phyloP scores from a whole-genome alignment of 2,329 filamentous ascomycete species.

The Fusarium protoensiforme region DNA sequence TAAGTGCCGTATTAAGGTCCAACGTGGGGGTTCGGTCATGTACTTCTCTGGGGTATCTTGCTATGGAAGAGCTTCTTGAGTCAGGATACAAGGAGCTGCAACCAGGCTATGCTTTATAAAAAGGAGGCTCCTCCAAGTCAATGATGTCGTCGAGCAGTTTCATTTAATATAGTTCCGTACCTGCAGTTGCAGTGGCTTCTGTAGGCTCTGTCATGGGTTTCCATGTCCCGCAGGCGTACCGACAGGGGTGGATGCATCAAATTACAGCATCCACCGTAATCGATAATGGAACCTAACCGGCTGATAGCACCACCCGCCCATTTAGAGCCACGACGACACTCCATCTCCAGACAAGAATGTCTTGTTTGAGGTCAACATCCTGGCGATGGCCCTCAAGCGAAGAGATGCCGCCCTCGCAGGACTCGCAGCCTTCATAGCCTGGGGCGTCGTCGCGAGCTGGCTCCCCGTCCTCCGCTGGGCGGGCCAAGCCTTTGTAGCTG shows the following conservation, averaged over 20 bases:
- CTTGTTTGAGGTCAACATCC: slow-evolving; percentile 42
- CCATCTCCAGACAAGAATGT: slow-evolving; percentile 46
- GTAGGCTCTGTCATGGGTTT: slow-evolving; percentile 27
- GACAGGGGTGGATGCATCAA: slow-evolving; percentile 36
- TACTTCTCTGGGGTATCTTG: not conserved
- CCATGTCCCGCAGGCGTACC: slow-evolving; percentile 20
- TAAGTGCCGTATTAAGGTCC: not conserved
- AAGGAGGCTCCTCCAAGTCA: not conserved
- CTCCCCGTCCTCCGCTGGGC: slow-evolving; percentile 85
- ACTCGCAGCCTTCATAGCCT: slow-evolving; percentile 81
- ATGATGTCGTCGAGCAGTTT: not conserved
- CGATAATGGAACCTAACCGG: slow-evolving; percentile 30
- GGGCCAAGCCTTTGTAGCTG: slow-evolving; percentile 83
- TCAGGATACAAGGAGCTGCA: not conserved
- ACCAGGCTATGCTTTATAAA: not conserved
- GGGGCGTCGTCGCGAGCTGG: slow-evolving; percentile 88
- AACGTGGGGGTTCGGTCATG: not conserved
- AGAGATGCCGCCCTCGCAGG: slow-evolving; percentile 77
- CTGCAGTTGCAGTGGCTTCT: slow-evolving; percentile 10
- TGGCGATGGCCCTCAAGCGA: slow-evolving; percentile 76
- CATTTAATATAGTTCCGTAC: slow-evolving; percentile 7
- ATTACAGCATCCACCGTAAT: slow-evolving; percentile 42
- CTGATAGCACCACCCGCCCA: slow-evolving; percentile 33
- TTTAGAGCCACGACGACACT: slow-evolving; percentile 34
- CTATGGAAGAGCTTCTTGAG: not conserved